Conservation (phyloP, 1,284 basidiomycete genomes). For the Ganoderma sinense region DNA sequence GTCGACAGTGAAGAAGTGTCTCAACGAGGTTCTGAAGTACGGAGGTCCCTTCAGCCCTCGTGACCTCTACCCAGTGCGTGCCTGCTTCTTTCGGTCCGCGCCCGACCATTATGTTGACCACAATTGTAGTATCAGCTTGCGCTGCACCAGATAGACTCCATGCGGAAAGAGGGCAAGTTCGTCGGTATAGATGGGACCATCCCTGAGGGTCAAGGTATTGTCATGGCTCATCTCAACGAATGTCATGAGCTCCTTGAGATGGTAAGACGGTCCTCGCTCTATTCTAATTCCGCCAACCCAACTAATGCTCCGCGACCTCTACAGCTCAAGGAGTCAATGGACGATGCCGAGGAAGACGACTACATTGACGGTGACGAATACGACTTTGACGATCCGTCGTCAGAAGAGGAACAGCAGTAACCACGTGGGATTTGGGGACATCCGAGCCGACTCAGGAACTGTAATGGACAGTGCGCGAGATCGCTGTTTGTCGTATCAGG, state of each 20-base stretch:
- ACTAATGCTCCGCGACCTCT: conserved; percentile 9
- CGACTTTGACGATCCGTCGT: conserved; percentile 32
- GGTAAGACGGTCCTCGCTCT: conserved; percentile 51
- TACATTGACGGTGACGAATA: conserved; percentile 45
- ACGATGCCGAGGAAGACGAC: conserved; percentile 67
- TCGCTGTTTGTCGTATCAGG: neutral
- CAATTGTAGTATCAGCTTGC: conserved; percentile 87
- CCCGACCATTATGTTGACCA: neutral
- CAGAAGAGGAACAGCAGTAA: conserved; percentile 35
- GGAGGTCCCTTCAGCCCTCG: conserved; percentile 96
- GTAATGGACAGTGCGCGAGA: neutral
- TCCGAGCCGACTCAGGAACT: neutral
- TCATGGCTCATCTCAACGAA: conserved; percentile 96
- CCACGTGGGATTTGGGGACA: conserved; percentile 10
- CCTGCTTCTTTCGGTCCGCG: neutral
- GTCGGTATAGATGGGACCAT: conserved; percentile 83
- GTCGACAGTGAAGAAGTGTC: conserved; percentile 93
- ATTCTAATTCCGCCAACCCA: neutral
- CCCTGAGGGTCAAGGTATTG: conserved; percentile 96
- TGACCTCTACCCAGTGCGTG: conserved; percentile 91
- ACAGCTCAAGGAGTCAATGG: conserved; percentile 83
- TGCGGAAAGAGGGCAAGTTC: conserved; percentile 95
- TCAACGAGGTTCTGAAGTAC: conserved; percentile 97
- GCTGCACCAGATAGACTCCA: conserved; percentile 93
- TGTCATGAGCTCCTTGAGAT: conserved; percentile 96